Evolutionary conservation across 1,139 yeast species (phyloP).

Genomic region (Debaryomycetaceae sp.): DNA sequence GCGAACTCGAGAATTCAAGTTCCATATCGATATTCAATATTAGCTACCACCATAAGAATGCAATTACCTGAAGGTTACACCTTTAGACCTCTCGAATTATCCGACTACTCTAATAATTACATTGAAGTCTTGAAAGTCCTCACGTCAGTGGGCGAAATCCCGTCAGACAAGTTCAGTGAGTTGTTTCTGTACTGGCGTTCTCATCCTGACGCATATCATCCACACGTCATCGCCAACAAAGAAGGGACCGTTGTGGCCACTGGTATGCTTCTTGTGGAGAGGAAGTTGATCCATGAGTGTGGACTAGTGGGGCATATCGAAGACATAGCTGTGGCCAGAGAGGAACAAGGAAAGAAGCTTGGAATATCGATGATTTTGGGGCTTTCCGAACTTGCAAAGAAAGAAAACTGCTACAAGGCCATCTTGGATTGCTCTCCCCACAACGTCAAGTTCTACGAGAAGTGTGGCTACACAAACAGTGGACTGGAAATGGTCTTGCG

Average conservation of each 20-base stretch:
- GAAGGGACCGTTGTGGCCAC: conserved; percentile 47
- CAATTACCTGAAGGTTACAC: conserved; percentile 50
- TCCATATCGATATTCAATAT: no score
- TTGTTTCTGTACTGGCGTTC: conserved; percentile 49
- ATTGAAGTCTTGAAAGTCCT: conserved; percentile 50
- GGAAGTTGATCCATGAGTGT: conserved; percentile 69
- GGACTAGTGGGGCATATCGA: conserved; percentile 93
- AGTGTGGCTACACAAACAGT: conserved; percentile 66
- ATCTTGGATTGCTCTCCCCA: conserved; percentile 84
- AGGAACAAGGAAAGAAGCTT: conserved; percentile 80
- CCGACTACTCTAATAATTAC: conserved; percentile 50
- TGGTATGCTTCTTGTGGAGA: conserved; percentile 53
- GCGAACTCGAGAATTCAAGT: no score
- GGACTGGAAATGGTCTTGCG: conserved; percentile 70
- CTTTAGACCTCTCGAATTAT: conserved; percentile 43
- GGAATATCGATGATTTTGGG: conserved; percentile 67
- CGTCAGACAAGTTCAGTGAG: conserved; percentile 37
- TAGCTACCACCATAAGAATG: no score
- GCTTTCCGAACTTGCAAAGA: conserved; percentile 57
- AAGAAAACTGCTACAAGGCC: conserved; percentile 77
- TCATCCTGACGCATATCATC: conserved; percentile 47
- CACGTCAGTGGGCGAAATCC: conserved; percentile 63
- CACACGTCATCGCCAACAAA: conserved; percentile 55
- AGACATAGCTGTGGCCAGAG: conserved; percentile 77
- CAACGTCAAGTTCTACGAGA: conserved; percentile 83